phyloP scores from a whole-genome alignment of 495 filamentous ascomycete species.

The Penicillium paradoxum region DNA sequence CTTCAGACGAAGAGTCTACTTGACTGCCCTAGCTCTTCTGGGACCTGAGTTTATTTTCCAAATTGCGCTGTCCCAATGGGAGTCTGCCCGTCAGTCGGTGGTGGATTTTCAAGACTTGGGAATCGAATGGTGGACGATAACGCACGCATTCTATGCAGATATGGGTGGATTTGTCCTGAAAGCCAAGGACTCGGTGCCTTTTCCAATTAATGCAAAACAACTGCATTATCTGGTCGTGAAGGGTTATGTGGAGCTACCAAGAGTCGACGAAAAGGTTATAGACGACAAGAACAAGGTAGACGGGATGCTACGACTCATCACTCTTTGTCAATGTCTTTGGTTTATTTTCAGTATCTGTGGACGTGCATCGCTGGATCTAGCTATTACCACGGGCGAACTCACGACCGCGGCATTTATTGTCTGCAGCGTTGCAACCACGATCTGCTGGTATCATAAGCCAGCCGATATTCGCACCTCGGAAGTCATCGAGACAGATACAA shows the following conservation, averaged over 20 bases:
- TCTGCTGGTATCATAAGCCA: conserved; percentile 42
- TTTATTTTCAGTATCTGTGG: conserved; percentile 14
- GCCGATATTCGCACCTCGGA: conserved; percentile 22
- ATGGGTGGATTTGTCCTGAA: conserved; percentile 40
- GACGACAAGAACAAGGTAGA: conserved; percentile 39
- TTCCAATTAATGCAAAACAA: conserved; percentile 11
- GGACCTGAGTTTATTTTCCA: conserved; percentile 34
- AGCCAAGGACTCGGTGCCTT: background rate
- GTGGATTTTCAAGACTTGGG: conserved; percentile 18
- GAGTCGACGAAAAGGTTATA: conserved; percentile 25
- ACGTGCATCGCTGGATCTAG: conserved; percentile 18
- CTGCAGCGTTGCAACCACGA: conserved; percentile 33
- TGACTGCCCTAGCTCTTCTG: conserved; percentile 25
- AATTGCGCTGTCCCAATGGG: conserved; percentile 31
- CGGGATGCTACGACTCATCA: conserved; percentile 15
- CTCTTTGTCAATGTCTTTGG: conserved; percentile 26
- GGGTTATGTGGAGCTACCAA: conserved; percentile 17
- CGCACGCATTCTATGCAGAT: conserved; percentile 35
- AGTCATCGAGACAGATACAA: conserved; percentile 2
- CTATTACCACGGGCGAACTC: conserved; percentile 36
- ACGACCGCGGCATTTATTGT: conserved; percentile 40
- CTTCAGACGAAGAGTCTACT: conserved; percentile 12
- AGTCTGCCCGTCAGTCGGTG: conserved; percentile 26
- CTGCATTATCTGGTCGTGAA: background rate
- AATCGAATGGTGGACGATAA: conserved; percentile 27